Evolutionary conservation across 1,139 yeast species (phyloP).

Genomic region (Kodamaea anthophila): DNA sequence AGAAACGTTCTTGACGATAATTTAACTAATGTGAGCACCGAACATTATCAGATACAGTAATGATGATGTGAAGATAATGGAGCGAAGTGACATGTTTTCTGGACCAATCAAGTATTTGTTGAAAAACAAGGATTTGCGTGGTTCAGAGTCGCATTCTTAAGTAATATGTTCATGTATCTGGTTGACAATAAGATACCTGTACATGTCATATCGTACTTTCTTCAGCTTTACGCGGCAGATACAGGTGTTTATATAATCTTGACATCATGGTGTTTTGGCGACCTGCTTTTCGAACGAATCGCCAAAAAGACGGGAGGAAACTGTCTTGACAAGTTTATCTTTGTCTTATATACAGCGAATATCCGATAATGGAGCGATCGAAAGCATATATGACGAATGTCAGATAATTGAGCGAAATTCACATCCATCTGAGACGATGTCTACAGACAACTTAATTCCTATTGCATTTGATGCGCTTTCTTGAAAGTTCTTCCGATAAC

Average conservation of each 20-base stretch:
- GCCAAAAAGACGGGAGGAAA: slow-evolving; percentile 36
- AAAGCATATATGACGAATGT: too few relatives aligned
- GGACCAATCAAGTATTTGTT: slow-evolving; percentile 13
- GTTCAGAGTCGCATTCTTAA: slow-evolving; percentile 19
- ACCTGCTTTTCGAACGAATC: slow-evolving; percentile 39
- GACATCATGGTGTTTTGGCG: slow-evolving; percentile 43
- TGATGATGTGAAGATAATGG: slow-evolving; percentile 4
- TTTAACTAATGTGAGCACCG: too few relatives aligned
- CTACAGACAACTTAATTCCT: too few relatives aligned
- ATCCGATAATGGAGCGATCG: too few relatives aligned
- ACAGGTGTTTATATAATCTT: slow-evolving; percentile 14
- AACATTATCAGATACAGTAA: too few relatives aligned
- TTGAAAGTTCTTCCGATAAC: too few relatives aligned
- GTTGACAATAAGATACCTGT: slow-evolving; percentile 7
- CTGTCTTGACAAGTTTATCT: slow-evolving; percentile 27
- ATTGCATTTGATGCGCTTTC: too few relatives aligned
- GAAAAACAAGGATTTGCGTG: slow-evolving; percentile 23
- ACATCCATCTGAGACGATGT: too few relatives aligned
- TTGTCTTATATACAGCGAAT: too few relatives aligned
- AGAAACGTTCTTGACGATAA: too few relatives aligned
- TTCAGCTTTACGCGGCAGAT: slow-evolving; percentile 12
- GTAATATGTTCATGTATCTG: slow-evolving; percentile 8
- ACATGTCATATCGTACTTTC: slow-evolving; percentile 4
- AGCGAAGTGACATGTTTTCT: slow-evolving; percentile 4
- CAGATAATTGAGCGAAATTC: too few relatives aligned